Percentiles rank a stretch among this genome's conserved stretches.
These are phyloP conservation scores for Tritrichomonas musculus DNA, from an alignment of 208 protist species.

Conservation along the genomic window DNA sequence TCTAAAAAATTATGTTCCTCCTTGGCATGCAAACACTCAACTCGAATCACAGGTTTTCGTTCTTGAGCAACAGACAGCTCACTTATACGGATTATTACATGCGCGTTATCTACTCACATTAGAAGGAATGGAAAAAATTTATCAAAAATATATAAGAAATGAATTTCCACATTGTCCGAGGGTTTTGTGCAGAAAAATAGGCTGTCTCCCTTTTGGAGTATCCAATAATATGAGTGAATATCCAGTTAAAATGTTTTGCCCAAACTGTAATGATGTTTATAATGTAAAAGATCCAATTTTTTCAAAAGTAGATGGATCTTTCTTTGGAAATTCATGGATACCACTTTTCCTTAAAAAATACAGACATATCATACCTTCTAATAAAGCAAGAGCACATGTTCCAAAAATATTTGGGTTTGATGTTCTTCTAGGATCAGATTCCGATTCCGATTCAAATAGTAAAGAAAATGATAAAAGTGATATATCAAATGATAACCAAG, in stretches of 20 bases:
- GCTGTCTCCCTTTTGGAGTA: neutral
- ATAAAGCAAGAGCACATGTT: neutral
- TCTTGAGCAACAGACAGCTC: neutral
- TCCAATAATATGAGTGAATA: neutral
- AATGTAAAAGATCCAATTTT: neutral
- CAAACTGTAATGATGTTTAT: neutral
- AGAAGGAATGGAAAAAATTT: neutral
- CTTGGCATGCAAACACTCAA: neutral
- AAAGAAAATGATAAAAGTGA: too few relatives aligned
- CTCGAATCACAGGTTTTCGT: too few relatives aligned
- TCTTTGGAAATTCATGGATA: neutral
- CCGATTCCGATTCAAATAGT: too few relatives aligned
- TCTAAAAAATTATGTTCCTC: neutral
- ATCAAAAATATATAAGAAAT: neutral
- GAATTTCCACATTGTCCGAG: neutral
- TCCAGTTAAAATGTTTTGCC: neutral
- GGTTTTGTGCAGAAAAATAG: neutral
- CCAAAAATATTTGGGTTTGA: slow-evolving; percentile 17
- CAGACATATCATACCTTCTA: too few relatives aligned
- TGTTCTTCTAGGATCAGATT: too few relatives aligned
- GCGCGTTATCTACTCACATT: neutral
- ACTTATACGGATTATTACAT: neutral
- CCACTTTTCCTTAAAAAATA: neutral
- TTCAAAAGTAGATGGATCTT: neutral
- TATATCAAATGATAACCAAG: too few relatives aligned